Base-by-base conservation (phyloP, 176 grass and related monocot species). In the Metroxylon sagu region DNA sequence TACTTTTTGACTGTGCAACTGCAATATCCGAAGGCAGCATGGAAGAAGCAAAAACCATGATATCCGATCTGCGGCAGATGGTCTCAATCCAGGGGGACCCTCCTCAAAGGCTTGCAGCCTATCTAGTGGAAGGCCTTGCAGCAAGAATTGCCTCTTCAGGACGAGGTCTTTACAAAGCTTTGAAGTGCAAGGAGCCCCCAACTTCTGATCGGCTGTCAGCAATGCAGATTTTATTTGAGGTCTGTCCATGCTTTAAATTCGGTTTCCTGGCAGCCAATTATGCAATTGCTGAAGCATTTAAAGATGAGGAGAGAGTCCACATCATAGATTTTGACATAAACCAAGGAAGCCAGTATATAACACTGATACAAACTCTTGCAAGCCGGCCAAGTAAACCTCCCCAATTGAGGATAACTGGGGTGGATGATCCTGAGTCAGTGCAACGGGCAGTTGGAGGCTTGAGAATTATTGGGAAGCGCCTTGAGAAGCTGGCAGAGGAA, bases 141-240 rank as follows among this genome's bases (percentile, higher is more conserved):
- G 93, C 93, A 54, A 92, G 84, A 66, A 92, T 98, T 73, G 93
- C 80, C 57, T 76, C 65, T 70, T 98, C 93, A 27, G 93, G 93
- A 53, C 83, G 61, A 5, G 81, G 87, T 27, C 80, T 98, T 56
- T 98, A 92, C 64, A 98, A 89, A 73, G 80, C 93, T 50, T 77
- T 98, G 61, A 89, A 89, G 68, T 98, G 93, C 69, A 92, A 89
- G 74, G 84, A 92, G 17, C 79, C 93, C 58, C 93, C 93, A 52
- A 85, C 84, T 16, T 71, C 86, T 8, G 89, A 98, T 82, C 87
- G 83, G 60, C 76, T 98, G 48, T 98, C 88, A 49, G 93, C 93
- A 62, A 98, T 98, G 93, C 93, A 98, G 72, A 92, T 98, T 71
- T 81, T 98, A 17, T 92, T 92, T 67, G 93, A 98, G 79, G 76